Conservation (phyloP, 352 stramenopile species). For the Globisporangium heterothallicum region DNA sequence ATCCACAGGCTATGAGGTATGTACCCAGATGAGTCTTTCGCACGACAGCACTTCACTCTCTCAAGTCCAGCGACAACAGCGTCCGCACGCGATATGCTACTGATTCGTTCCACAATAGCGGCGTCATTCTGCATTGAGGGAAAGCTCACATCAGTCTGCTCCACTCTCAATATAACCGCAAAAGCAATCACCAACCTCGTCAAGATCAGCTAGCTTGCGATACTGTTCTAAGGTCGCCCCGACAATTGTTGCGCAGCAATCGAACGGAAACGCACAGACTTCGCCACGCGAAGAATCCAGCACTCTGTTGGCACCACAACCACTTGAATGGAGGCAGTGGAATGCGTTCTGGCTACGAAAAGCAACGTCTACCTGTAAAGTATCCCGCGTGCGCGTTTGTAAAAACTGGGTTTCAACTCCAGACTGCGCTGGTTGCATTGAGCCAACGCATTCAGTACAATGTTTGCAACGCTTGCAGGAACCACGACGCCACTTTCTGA, state of each 20-base stretch:
- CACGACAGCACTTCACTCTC: background rate
- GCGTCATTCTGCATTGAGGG: background rate
- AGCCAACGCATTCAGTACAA: constrained; percentile 23
- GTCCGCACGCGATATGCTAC: background rate
- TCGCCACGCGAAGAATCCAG: constrained; percentile 2
- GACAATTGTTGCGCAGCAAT: background rate
- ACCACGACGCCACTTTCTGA: constrained; percentile 6
- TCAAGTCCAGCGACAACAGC: background rate
- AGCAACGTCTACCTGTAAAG: constrained; percentile 4
- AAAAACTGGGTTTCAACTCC: background rate
- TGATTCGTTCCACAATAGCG: background rate
- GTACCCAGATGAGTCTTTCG: background rate
- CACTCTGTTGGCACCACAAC: background rate
- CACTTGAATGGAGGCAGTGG: background rate
- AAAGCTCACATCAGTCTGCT: background rate
- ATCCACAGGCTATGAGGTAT: no score
- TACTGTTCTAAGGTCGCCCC: background rate
- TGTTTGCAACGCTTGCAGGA: constrained; percentile 14
- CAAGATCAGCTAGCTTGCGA: constrained; percentile 1
- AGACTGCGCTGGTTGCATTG: constrained; percentile 11
- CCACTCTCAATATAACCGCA: background rate
- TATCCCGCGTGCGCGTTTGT: background rate
- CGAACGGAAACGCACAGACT: background rate
- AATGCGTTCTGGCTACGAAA: background rate
- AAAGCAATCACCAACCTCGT: background rate